phyloP scores from a whole-genome alignment of 257 asterid genomes.

The Solanum arcanum region DNA sequence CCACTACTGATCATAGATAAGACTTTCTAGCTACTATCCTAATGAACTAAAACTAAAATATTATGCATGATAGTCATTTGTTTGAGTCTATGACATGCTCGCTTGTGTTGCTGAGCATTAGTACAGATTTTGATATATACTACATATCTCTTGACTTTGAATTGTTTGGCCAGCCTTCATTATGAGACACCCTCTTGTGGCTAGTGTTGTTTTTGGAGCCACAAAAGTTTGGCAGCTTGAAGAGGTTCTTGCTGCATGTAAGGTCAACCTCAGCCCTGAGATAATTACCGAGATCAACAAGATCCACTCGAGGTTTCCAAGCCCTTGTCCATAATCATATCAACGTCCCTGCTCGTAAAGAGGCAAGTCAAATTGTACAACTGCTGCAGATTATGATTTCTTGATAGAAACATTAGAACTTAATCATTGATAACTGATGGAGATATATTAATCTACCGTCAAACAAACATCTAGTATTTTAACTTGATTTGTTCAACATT shows the following conservation, averaged over 20 bases:
- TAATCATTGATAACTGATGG: not conserved
- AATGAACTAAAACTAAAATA: not conserved
- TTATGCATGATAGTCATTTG: not conserved
- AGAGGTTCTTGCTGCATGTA: conserved; percentile 55
- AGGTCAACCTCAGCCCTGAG: conserved; percentile 42
- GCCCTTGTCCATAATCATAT: conserved; percentile 31
- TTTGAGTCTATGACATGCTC: not conserved
- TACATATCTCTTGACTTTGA: not conserved
- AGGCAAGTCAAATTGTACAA: not conserved
- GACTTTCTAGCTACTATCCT: not conserved
- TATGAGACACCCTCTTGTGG: conserved; percentile 70
- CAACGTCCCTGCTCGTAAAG: not conserved
- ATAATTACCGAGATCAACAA: conserved; percentile 42
- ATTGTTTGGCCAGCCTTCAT: conserved; percentile 53
- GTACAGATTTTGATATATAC: not conserved
- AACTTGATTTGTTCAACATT: not conserved
- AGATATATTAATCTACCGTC: not conserved
- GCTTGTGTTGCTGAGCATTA: not conserved
- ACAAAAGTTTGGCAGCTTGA: conserved; percentile 75
- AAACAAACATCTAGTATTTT: not conserved
- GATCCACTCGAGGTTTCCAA: conserved; percentile 54
- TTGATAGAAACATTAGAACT: not conserved
- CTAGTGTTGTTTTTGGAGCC: conserved; percentile 70
- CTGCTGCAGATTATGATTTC: not conserved
- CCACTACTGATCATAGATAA: not conserved